Evolutionary conservation across 2,329 filamentous ascomycete species (phyloP).

Genomic region (Trichothecium roseum): DNA sequence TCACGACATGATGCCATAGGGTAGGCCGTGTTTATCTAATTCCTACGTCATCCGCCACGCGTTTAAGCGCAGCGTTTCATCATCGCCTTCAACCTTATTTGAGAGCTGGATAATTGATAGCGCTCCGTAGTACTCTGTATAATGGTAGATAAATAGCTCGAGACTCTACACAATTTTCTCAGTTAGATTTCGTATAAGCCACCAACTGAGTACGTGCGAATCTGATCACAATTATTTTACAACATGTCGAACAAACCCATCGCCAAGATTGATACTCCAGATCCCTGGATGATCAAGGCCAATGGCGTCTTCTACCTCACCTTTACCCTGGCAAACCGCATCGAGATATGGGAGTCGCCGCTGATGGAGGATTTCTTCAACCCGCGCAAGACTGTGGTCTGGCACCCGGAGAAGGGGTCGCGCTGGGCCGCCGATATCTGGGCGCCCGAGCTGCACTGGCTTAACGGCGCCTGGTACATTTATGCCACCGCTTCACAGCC

Average conservation of each 20-base stretch:
- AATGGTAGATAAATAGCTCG: too few relatives aligned
- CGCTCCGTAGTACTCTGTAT: too few relatives aligned
- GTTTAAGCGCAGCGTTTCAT: too few relatives aligned
- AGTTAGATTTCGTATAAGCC: too few relatives aligned
- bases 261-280: conserved; percentile 16
- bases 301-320: conserved; percentile 18
- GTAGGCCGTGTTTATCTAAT: too few relatives aligned
- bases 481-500: conserved; percentile 6
- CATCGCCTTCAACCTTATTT: too few relatives aligned
- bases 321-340: conserved; percentile 20
- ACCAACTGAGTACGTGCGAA: too few relatives aligned
- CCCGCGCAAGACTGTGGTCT: conserved; percentile 13
- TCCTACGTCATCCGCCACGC: too few relatives aligned
- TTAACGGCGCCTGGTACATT: conserved; percentile 12
- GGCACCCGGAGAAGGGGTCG: conserved; percentile 10
- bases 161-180: too few relatives aligned
- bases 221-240: too few relatives aligned
- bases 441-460: conserved; percentile 12
- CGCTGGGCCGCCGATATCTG: conserved; percentile 12
- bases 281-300: conserved; percentile 17
- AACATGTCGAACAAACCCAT: conserved; percentile 19
- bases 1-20: too few relatives aligned
- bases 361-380: conserved; percentile 18
- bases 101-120: too few relatives aligned
- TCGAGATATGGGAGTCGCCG: conserved; percentile 21